phyloP scores from a whole-genome alignment of 768 basidiomycete species.

The Podaxis sp. region DNA sequence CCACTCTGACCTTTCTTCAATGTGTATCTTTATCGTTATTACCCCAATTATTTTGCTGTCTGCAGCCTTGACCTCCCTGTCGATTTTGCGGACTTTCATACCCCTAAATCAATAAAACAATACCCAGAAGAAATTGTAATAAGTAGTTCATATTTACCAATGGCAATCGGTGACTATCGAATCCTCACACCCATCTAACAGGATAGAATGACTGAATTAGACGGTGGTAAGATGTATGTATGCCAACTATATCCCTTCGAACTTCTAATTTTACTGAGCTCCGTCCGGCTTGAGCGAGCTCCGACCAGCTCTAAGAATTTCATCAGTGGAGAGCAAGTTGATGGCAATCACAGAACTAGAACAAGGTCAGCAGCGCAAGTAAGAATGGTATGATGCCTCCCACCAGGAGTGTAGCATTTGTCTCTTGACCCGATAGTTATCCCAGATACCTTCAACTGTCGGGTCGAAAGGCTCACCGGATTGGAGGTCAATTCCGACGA shows the following conservation, averaged over 20 bases:
- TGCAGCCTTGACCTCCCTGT: background rate
- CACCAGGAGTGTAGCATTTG: conserved; percentile 98
- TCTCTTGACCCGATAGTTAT: conserved; percentile 97
- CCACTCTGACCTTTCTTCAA: background rate
- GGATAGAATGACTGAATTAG: background rate
- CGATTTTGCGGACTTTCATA: background rate
- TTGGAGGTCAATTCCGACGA: conserved; percentile 87
- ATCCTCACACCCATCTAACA: background rate
- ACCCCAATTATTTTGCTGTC: conserved; percentile 8
- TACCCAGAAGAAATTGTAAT: conserved; percentile 10
- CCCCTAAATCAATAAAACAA: background rate
- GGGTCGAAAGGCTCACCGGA: conserved; percentile 97
- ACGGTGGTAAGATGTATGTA: background rate
- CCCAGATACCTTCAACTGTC: conserved; percentile 94
- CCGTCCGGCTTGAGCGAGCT: conserved; percentile 85
- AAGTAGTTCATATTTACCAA: conserved; percentile 5
- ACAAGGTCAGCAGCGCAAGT: conserved; percentile 20
- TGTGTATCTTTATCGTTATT: conserved; percentile 18
- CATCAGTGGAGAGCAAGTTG: conserved; percentile 92
- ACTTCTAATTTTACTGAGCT: conserved; percentile 29
- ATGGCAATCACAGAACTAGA: conserved; percentile 87
- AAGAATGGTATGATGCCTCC: conserved; percentile 21
- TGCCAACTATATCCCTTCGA: background rate
- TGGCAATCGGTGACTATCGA: background rate
- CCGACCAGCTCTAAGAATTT: conserved; percentile 87